These are phyloP conservation scores for Megacollybia marginata DNA, from an alignment of 768 basidiomycete species.

Conservation along the genomic window DNA sequence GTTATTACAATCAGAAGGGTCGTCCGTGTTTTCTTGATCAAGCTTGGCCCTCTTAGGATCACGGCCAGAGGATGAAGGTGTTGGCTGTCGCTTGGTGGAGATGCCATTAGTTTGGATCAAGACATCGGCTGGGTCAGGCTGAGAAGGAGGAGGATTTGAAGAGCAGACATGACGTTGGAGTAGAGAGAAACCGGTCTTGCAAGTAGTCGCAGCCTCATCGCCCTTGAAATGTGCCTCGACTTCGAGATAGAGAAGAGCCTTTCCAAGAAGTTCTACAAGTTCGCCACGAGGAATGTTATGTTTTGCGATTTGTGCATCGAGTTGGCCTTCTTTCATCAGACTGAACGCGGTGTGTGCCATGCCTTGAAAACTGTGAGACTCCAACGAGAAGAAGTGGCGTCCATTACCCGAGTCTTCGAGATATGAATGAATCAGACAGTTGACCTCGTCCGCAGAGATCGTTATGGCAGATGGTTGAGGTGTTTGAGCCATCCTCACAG, in stretches of 20 bases:
- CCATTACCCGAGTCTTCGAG: slow-evolving; percentile 72
- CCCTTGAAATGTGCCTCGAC: slow-evolving; percentile 79
- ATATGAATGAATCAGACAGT: slow-evolving; percentile 80
- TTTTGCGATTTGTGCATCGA: slow-evolving; percentile 56
- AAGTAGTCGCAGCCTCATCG: slow-evolving; percentile 52
- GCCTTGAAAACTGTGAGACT: slow-evolving; percentile 33
- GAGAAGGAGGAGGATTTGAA: slow-evolving; percentile 6
- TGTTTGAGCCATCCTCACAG: not conserved
- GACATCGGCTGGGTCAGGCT: slow-evolving; percentile 4
- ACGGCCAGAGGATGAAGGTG: slow-evolving; percentile 33
- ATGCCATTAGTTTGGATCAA: slow-evolving; percentile 7
- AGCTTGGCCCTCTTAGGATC: slow-evolving; percentile 56
- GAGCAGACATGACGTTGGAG: slow-evolving; percentile 70
- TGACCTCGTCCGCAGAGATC: slow-evolving; percentile 77
- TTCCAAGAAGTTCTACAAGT: slow-evolving; percentile 71
- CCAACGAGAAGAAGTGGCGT: not conserved
- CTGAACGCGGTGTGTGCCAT: slow-evolving; percentile 79
- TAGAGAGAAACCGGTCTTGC: slow-evolving; percentile 68
- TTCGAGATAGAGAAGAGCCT: slow-evolving; percentile 74
- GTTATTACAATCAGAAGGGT: slow-evolving; percentile 27
- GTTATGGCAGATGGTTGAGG: slow-evolving; percentile 23
- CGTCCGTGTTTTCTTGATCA: slow-evolving; percentile 39
- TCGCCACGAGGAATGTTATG: slow-evolving; percentile 79
- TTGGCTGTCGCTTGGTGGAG: slow-evolving; percentile 45
- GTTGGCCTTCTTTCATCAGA: slow-evolving; percentile 65